These are phyloP conservation scores for Taphrina flavorubra DNA, from an alignment of 1,139 yeast genomes.

Conservation along the genomic window DNA sequence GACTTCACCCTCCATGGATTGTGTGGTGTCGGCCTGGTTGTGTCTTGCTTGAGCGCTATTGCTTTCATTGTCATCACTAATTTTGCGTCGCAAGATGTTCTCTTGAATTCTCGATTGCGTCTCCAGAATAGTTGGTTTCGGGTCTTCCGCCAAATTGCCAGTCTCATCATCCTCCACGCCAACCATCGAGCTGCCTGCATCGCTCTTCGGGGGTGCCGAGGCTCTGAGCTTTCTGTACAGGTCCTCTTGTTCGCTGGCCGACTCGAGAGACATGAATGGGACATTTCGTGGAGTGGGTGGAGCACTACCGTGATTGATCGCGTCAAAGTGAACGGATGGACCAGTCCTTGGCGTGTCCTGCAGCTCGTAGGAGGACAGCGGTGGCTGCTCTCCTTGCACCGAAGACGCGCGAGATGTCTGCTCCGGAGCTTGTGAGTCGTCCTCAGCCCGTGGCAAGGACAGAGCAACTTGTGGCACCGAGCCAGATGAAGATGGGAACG, in stretches of 20 bases:
- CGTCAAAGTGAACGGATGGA: conserved; percentile 30
- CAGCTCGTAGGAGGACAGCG: conserved; percentile 12
- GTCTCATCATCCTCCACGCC: conserved; percentile 36
- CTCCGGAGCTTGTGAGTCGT: conserved; percentile 2
- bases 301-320: conserved; percentile 8
- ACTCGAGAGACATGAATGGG: conserved; percentile 27
- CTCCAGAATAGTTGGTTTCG: conserved; percentile 32
- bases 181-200: conserved; percentile 39
- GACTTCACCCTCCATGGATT: conserved; percentile 3
- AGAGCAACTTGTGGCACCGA: not conserved
- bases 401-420: conserved; percentile 26
- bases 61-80: conserved; percentile 36
- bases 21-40: not conserved
- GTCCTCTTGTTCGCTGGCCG: conserved; percentile 34
- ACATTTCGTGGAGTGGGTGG: conserved; percentile 38
- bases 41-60: not conserved
- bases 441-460: conserved; percentile 6
- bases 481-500: not conserved
- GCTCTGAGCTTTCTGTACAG: conserved; percentile 36
- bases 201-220: conserved; percentile 36
- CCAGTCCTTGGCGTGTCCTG: conserved; percentile 34
- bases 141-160: conserved; percentile 31
- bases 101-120: conserved; percentile 35
- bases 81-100: conserved; percentile 33
- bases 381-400: conserved; percentile 20